Evolutionary conservation across 2,329 filamentous ascomycete species (phyloP).

Genomic region (Cladosporium oxysporum): DNA sequence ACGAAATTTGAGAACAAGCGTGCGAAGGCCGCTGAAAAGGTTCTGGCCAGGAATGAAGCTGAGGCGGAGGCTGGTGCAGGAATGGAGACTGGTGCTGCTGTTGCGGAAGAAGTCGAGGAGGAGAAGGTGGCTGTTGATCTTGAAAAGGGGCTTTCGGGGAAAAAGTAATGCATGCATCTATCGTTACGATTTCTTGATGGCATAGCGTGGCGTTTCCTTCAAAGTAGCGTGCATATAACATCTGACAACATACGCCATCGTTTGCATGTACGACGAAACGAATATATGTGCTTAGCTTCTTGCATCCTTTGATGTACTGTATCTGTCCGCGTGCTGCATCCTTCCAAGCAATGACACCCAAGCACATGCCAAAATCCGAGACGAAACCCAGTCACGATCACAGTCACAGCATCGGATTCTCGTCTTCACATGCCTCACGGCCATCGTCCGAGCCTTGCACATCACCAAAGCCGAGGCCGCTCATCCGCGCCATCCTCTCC

Average conservation of each 20-base stretch:
- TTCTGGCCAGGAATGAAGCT: slow-evolving; percentile 27
- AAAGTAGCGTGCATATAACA: background rate
- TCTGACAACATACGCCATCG: background rate
- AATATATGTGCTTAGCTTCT: background rate
- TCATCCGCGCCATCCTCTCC: slow-evolving; percentile 7
- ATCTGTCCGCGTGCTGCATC: background rate
- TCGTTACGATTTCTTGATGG: background rate
- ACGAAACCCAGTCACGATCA: background rate
- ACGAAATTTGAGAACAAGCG: slow-evolving; percentile 48
- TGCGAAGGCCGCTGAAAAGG: slow-evolving; percentile 35
- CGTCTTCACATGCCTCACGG: slow-evolving; percentile 15
- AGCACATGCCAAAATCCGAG: slow-evolving; percentile 10
- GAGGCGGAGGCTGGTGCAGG: slow-evolving; percentile 39
- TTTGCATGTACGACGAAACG: background rate
- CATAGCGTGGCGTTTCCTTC: slow-evolving; percentile 12
- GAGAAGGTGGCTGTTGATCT: slow-evolving; percentile 28
- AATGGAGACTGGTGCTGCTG: slow-evolving; percentile 43
- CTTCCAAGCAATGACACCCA: background rate
- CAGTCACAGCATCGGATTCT: slow-evolving; percentile 1
- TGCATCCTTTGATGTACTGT: background rate
- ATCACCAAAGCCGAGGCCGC: slow-evolving; percentile 11
- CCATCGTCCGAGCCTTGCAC: background rate
- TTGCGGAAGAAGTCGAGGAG: slow-evolving; percentile 33
- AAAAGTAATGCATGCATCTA: background rate
- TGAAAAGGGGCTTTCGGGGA: slow-evolving; percentile 24